Conservation (phyloP, 2,329 filamentous ascomycete genomes). For the Alternaria brassicae region DNA sequence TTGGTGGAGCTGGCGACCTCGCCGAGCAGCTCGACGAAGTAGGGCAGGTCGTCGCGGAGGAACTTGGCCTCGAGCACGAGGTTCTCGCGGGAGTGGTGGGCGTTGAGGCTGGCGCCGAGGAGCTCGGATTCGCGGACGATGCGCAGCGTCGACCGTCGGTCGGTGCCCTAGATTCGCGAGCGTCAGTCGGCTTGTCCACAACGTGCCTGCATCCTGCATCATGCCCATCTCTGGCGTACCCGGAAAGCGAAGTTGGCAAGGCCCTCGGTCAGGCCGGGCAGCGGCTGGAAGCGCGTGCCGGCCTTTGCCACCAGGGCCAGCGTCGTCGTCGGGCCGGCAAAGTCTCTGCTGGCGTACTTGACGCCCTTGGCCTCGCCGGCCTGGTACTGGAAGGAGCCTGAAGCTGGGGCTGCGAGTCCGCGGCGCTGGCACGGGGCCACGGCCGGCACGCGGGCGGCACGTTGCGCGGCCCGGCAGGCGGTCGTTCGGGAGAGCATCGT, state of each 20-base stretch:
- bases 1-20: constrained; percentile 90
- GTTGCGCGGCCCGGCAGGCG: constrained; percentile 69
- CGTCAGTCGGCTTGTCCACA: constrained; percentile 38
- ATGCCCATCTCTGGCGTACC: too few relatives aligned
- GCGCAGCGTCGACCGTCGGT: constrained; percentile 85
- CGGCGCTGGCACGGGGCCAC: constrained; percentile 64
- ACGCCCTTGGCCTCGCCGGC: constrained; percentile 83
- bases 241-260: constrained; percentile 98
- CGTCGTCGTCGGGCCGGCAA: constrained; percentile 86
- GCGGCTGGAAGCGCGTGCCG: constrained; percentile 88
- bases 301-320: constrained; percentile 92
- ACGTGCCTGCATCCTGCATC: too few relatives aligned
- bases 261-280: constrained; percentile 87
- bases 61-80: constrained; percentile 93
- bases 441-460: constrained; percentile 66
- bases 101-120: constrained; percentile 85
- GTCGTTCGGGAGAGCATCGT: constrained; percentile 73
- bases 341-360: constrained; percentile 91
- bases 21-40: constrained; percentile 93
- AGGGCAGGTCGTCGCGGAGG: constrained; percentile 92
- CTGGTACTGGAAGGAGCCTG: constrained; percentile 84
- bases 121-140: constrained; percentile 96
- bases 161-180: constrained; percentile 72
- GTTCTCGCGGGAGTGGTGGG: constrained; percentile 92
- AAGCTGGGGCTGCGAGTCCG: constrained; percentile 71